These are phyloP conservation scores for Aspergillus sp. DNA, from an alignment of 2,329 filamentous ascomycete species.

Conservation along the genomic window DNA sequence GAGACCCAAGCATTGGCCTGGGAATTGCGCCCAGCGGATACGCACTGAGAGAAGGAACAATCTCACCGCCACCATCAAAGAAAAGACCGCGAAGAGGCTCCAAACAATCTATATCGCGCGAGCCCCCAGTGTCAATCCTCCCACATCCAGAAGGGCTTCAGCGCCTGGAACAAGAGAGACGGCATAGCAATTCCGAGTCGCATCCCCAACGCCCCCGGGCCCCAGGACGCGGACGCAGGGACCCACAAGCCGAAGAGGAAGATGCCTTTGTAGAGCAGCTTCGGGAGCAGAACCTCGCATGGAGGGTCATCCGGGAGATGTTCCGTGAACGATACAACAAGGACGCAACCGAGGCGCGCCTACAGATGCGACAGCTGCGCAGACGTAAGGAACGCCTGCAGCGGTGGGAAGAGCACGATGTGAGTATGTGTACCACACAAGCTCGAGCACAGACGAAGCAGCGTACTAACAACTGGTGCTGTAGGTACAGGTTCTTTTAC, in stretches of 20 bases:
- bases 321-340: constrained; percentile 43
- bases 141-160: constrained; percentile 46
- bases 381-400: constrained; percentile 40
- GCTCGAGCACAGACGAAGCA: background rate
- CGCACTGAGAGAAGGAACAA: constrained; percentile 25
- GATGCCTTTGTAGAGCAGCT: constrained; percentile 44
- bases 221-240: constrained; percentile 39
- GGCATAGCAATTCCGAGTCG: constrained; percentile 31
- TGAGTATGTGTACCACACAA: constrained; percentile 44
- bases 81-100: constrained; percentile 32
- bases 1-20: constrained; percentile 32
- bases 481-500: constrained; percentile 42
- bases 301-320: constrained; percentile 44
- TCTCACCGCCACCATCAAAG: constrained; percentile 31
- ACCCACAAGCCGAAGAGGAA: constrained; percentile 45
- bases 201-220: constrained; percentile 35
- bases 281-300: constrained; percentile 42
- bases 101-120: constrained; percentile 28
- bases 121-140: constrained; percentile 42
- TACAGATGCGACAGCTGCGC: constrained; percentile 49
- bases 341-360: constrained; percentile 43
- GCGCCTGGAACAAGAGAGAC: constrained; percentile 43
- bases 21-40: constrained; percentile 31
- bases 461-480: constrained; percentile 19
- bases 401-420: constrained; percentile 48